These are phyloP conservation scores for Venturia oleaginea DNA, from an alignment of 2,329 filamentous ascomycete species.

Conservation along the genomic window DNA sequence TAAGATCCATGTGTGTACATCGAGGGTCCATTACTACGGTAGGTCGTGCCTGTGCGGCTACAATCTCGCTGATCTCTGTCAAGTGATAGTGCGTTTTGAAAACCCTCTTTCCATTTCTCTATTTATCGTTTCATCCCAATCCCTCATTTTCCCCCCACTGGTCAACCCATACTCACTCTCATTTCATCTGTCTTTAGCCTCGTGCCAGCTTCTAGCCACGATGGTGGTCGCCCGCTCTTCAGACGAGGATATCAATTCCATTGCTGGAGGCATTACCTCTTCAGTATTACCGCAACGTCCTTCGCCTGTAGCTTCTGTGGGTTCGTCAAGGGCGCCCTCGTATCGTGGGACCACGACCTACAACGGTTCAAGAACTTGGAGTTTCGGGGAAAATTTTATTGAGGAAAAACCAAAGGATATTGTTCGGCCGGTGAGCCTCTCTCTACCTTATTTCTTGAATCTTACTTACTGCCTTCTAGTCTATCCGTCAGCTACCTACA, in stretches of 20 bases:
- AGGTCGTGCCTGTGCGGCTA: not conserved
- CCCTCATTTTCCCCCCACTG: not conserved
- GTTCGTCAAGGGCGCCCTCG: not conserved
- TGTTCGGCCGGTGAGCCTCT: not conserved
- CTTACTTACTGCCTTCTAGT: not conserved
- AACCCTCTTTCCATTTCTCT: not conserved
- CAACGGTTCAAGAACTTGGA: conserved; percentile 4
- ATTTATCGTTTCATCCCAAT: not conserved
- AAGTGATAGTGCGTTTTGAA: not conserved
- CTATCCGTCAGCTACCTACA: not conserved
- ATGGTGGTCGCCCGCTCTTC: not conserved
- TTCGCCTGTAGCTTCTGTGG: not conserved
- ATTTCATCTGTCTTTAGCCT: not conserved
- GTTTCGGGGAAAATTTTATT: conserved; percentile 7
- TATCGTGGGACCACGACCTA: not conserved
- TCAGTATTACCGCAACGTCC: not conserved
- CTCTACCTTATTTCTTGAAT: not conserved
- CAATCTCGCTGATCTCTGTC: not conserved
- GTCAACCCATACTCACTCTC: not conserved
- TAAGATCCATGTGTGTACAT: not conserved
- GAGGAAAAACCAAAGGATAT: not conserved
- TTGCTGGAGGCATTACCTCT: not conserved
- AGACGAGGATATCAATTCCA: not conserved
- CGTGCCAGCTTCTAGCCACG: not conserved
- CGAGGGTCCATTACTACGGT: not conserved